Conservation (phyloP, 805 yeast genomes). For the Yamadazyma kitorensis region DNA sequence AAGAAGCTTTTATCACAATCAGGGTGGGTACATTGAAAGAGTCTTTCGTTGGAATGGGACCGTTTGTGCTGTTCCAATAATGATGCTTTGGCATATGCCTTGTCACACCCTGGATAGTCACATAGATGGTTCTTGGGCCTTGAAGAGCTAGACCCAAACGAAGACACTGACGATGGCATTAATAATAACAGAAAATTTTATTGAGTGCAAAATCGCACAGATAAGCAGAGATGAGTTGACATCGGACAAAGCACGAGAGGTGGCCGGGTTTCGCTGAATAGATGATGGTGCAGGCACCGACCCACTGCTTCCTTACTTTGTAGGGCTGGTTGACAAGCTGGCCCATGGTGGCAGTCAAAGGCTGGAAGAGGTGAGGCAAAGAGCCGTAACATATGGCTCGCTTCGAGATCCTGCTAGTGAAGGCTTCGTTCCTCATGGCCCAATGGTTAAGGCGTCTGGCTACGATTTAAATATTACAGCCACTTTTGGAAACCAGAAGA, state of each 20-base stretch:
- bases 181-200: too few species aligned
- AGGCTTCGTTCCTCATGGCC: conserved; percentile 53
- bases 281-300: too few species aligned
- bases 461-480: conserved; percentile 43
- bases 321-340: too few species aligned
- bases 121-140: conserved; percentile 61
- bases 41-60: conserved; percentile 77
- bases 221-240: too few species aligned
- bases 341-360: too few species aligned
- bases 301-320: too few species aligned
- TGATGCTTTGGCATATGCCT: conserved; percentile 78
- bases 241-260: too few species aligned
- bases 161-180: conserved; percentile 4
- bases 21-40: conserved; percentile 57
- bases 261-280: too few species aligned
- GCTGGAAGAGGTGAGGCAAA: too few species aligned
- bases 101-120: conserved; percentile 62
- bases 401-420: too few species aligned
- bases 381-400: too few species aligned
- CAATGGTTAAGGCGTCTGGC: conserved; percentile 54
- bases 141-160: conserved; percentile 5
- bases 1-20: conserved; percentile 65
- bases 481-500: conserved; percentile 49
- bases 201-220: too few species aligned
- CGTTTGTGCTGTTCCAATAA: conserved; percentile 77